Evolutionary conservation across 805 yeast genomes (phyloP).

Genomic region (Candida silvatica): DNA sequence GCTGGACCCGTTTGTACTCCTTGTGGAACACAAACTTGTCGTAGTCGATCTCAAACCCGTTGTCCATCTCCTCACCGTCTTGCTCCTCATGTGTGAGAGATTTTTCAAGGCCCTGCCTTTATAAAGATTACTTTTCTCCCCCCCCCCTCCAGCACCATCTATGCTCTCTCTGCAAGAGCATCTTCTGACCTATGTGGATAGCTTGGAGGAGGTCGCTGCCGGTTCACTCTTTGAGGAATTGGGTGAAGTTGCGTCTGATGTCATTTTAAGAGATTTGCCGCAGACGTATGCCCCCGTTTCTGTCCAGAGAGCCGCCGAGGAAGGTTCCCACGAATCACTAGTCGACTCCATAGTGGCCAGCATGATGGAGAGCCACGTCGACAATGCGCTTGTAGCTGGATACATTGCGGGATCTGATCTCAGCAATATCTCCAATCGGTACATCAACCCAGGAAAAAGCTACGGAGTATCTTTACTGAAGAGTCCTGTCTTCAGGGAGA

Average conservation of each 20-base stretch:
- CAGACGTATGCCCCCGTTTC: not conserved
- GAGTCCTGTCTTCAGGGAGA: constrained; percentile 32
- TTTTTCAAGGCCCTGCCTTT: not conserved
- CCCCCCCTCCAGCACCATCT: too few species aligned
- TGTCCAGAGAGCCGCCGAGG: not conserved
- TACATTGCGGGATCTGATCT: constrained; percentile 25
- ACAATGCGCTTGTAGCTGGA: constrained; percentile 35
- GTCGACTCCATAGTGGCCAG: constrained; percentile 22
- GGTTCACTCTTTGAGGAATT: not conserved
- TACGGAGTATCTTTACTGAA: constrained; percentile 34
- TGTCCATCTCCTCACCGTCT: constrained; percentile 2
- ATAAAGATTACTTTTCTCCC: not conserved
- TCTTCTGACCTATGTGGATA: not conserved
- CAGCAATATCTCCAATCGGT: constrained; percentile 7
- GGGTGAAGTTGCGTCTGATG: not conserved
- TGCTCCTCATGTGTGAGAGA: not conserved
- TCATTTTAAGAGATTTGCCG: too few species aligned
- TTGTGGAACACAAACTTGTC: constrained; percentile 30
- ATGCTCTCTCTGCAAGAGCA: too few species aligned
- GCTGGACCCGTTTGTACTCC: constrained; percentile 31
- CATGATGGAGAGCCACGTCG: constrained; percentile 18
- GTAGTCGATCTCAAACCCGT: constrained; percentile 29
- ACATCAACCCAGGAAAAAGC: constrained; percentile 28
- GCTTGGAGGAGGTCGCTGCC: not conserved
- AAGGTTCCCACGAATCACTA: constrained; percentile 7